Conservation (phyloP, 2,329 filamentous ascomycete genomes). For the Nannizziopsis barbatae region DNA sequence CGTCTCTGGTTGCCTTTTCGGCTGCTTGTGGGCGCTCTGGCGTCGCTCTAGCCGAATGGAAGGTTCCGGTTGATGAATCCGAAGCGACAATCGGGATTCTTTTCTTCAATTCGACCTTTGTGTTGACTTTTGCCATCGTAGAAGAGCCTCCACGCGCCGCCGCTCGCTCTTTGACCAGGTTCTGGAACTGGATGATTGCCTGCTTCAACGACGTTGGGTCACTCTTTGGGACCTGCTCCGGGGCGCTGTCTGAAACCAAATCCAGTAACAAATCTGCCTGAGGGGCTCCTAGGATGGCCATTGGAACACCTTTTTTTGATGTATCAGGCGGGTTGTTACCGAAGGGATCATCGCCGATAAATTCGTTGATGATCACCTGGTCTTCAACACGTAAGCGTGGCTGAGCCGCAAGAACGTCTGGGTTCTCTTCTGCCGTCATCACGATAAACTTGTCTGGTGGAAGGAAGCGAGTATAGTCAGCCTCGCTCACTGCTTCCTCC, state of each 20-base stretch:
- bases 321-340: too few species aligned
- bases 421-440: too few species aligned
- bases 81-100: not conserved
- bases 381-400: too few species aligned
- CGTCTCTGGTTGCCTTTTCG: too few species aligned
- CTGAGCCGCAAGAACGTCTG: too few species aligned
- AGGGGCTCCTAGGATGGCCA: not conserved
- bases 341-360: too few species aligned
- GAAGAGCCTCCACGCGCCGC: not conserved
- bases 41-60: not conserved
- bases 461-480: too few species aligned
- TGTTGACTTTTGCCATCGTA: not conserved
- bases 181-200: not conserved
- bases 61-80: not conserved
- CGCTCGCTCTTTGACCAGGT: not conserved
- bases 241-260: not conserved
- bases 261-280: not conserved
- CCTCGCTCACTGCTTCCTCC: too few species aligned
- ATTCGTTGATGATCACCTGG: too few species aligned
- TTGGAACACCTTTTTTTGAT: not conserved
- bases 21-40: not conserved
- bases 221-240: too few species aligned
- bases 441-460: too few species aligned
- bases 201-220: too few species aligned
- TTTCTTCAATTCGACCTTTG: constrained; percentile 3